Evolutionary conservation across 208 protist genomes (phyloP), one percentile per base, ranked within the genome.

Genomic region (Acanthamoeba triangularis): DNA sequence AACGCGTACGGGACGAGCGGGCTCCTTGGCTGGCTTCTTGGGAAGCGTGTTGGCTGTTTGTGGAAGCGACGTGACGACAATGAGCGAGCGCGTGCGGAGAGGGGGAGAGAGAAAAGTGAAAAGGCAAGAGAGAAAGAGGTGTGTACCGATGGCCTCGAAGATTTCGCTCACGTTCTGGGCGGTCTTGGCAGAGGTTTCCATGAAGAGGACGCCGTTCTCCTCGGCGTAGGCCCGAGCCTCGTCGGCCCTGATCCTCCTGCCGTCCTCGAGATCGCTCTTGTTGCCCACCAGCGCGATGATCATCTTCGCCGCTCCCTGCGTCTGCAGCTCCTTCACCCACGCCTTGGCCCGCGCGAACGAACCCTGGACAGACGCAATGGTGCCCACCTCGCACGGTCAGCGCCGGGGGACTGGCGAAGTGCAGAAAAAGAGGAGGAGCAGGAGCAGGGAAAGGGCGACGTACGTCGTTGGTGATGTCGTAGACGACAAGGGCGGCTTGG

Each of bases 141-240:
- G 18, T 41, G 30, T 80, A 80, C 72, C 98, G 54, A 99, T 98
- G 54, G 96, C 96, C 23, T 98, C 96, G 90, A 99, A 99, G n/a
- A 99, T 95, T 95, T 98, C 98, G 69, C 96, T 98, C 2, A 99
- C 98, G 80, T 99, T 99, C 54, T 95, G 80, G 20, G 97, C 97
- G 28, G 97, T 98, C 95, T 99, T 99, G 20, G 98, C 98, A 3
- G 96, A 98, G 6, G 98, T 99, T 94, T 99, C 98, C 97, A 98
- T 98, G 95, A 99, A 99, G 35, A 98, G 96, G 10, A 99, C 92
- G 47, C 97, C 97, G 93, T 98, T 98, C 59, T 98, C 98, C 35
- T 98, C 97, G 14, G 98, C 98, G 90, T 99, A 99, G n/a, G 95
- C 59, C 95, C 94, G 97, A n/a, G 99, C 99, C 96, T 99, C 99